A percentile compares a stretch with the other conserved stretches of the same genome.
These are phyloP conservation scores for Pythium oligandrum DNA, from an alignment of 352 stramenopile species.

Conservation along the genomic window DNA sequence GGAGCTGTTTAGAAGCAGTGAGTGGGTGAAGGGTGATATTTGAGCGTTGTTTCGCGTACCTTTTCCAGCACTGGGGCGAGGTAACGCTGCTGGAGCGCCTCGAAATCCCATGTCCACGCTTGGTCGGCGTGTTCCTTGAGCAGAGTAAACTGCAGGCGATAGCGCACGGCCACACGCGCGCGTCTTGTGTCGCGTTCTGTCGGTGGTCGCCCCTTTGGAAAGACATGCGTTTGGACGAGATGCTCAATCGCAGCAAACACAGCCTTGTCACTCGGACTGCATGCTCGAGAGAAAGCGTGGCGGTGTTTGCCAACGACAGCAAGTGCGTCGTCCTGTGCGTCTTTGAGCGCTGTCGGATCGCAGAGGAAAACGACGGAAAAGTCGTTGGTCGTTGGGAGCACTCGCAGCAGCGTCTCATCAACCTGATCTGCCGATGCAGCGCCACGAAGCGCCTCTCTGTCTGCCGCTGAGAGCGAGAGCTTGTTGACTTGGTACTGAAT, in stretches of 20 bases:
- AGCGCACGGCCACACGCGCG: constrained; percentile 46
- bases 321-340: constrained; percentile 10
- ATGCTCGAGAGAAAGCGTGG: constrained; percentile 50
- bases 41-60: constrained; percentile 14
- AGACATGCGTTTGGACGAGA: constrained; percentile 38
- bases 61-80: constrained; percentile 43
- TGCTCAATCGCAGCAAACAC: constrained; percentile 30
- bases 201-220: constrained; percentile 11
- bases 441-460: not conserved
- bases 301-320: constrained; percentile 45
- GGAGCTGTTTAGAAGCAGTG: constrained; percentile 12
- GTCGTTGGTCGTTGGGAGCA: constrained; percentile 4
- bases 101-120: constrained; percentile 42
- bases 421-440: constrained; percentile 9
- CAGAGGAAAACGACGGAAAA: constrained; percentile 22
- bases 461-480: constrained; percentile 1
- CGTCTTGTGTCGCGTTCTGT: constrained; percentile 11
- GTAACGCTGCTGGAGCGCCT: constrained; percentile 33
- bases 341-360: not conserved
- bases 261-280: constrained; percentile 13
- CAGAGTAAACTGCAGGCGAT: constrained; percentile 65
- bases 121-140: constrained; percentile 47
- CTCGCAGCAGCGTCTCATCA: constrained; percentile 23
- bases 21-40: not conserved
- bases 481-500: constrained; percentile 1